These are phyloP conservation scores for Paraphaeosphaeria sporulosa DNA, from an alignment of 2,329 filamentous ascomycete genomes.

Conservation along the genomic window DNA sequence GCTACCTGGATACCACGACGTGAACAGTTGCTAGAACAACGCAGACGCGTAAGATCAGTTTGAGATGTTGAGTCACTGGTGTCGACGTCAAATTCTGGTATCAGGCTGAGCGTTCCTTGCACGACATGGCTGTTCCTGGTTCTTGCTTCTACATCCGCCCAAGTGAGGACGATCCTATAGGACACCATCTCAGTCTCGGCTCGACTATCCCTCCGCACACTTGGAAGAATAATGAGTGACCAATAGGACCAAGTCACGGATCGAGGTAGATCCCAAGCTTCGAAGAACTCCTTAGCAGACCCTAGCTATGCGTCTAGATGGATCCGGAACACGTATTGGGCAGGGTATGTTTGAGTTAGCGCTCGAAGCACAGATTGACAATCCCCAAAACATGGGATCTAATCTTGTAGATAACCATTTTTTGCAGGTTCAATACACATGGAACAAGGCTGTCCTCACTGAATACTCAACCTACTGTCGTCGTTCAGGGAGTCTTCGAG, in stretches of 20 bases:
- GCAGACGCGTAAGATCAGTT: neutral
- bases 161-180: neutral
- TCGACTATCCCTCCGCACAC: neutral
- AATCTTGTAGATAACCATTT: neutral
- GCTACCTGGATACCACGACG: neutral
- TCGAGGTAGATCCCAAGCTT: too few relatives aligned
- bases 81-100: neutral
- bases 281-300: neutral
- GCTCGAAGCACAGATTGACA: neutral
- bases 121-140: neutral
- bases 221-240: neutral
- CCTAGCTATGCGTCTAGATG: neutral
- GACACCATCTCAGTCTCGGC: neutral
- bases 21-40: neutral
- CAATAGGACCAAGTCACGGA: neutral
- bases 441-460: neutral
- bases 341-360: neutral
- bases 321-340: neutral
- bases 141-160: neutral
- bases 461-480: neutral
- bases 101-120: neutral
- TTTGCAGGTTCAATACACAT: neutral
- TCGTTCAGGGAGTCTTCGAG: neutral
- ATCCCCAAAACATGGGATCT: neutral
- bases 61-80: neutral